A percentile compares a stretch with the other conserved stretches of the same genome.
Evolutionary conservation across 2,329 filamentous ascomycete species (phyloP).

Genomic region (Pseudonectria foliicola): DNA sequence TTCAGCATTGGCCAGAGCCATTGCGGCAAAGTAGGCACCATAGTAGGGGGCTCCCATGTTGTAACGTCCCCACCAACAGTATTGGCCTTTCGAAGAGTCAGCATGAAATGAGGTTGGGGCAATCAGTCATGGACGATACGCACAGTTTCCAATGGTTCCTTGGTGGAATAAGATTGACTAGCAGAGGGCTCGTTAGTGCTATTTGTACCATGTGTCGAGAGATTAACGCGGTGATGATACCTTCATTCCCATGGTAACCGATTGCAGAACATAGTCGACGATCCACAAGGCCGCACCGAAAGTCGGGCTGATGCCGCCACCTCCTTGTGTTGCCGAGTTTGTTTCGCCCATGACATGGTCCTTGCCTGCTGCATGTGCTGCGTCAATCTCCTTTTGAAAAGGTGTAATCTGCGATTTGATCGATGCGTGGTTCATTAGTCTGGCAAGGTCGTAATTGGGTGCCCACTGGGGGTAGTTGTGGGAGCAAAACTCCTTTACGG

Average conservation of each 20-base stretch:
- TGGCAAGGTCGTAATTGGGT: conserved; percentile 26
- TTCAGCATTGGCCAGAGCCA: conserved; percentile 36
- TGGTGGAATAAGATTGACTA: conserved; percentile 40
- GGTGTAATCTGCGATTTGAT: conserved; percentile 31
- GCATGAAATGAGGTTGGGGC: background rate
- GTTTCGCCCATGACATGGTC: conserved; percentile 38
- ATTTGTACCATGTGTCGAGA: background rate
- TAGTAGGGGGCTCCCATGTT: conserved; percentile 45
- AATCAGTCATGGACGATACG: conserved; percentile 13
- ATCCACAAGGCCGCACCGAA: conserved; percentile 35
- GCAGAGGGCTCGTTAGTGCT: too few species aligned
- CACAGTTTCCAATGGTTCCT: conserved; percentile 44
- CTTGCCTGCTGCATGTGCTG: conserved; percentile 29
- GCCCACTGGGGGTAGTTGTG: conserved; percentile 38
- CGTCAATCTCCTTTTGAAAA: conserved; percentile 30
- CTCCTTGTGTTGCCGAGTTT: conserved; percentile 35
- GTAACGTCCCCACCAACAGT: conserved; percentile 42
- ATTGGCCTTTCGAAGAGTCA: conserved; percentile 25
- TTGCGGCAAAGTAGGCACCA: conserved; percentile 40
- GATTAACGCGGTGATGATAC: background rate
- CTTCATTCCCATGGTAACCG: conserved; percentile 19
- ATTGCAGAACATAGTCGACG: conserved; percentile 32
- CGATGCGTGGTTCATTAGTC: conserved; percentile 34
- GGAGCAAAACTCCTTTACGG: conserved; percentile 35
- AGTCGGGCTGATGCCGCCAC: conserved; percentile 32